Percentiles rank a stretch among this genome's conserved stretches.
Conservation (phyloP, 1,139 yeast species). For the Yamadazyma epiphylla region DNA sequence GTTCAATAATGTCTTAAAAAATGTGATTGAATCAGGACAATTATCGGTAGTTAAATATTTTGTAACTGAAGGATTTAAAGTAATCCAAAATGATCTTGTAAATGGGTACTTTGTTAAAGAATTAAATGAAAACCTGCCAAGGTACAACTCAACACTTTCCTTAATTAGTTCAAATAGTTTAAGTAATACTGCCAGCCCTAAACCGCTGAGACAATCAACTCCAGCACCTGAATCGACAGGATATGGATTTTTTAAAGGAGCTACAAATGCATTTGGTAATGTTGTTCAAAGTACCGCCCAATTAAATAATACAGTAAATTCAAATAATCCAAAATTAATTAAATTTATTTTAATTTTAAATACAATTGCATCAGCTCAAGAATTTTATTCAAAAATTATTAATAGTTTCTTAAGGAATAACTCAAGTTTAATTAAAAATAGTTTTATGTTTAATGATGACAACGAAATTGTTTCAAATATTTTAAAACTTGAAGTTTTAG, state of each 20-base stretch:
- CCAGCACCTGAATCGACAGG: constrained; percentile 27
- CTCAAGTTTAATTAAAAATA: constrained; percentile 27
- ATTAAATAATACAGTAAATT: constrained; percentile 14
- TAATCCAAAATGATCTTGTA: constrained; percentile 34
- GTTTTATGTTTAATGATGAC: constrained; percentile 58
- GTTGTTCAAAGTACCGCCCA: constrained; percentile 34
- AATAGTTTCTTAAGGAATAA: constrained; percentile 27
- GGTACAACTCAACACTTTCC: constrained; percentile 39
- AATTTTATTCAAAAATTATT: constrained; percentile 49
- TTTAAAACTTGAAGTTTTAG: constrained; percentile 33
- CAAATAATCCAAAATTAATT: constrained; percentile 35
- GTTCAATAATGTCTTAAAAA: constrained; percentile 60
- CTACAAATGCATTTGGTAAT: constrained; percentile 44
- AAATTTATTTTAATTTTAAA: constrained; percentile 56
- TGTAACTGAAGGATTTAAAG: constrained; percentile 28
- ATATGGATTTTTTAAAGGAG: constrained; percentile 43
- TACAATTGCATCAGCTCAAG: constrained; percentile 55
- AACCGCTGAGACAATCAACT: constrained; percentile 26
- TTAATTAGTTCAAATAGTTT: constrained; percentile 16
- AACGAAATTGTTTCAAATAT: constrained; percentile 37
- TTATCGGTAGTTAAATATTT: constrained; percentile 50
- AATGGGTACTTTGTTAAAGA: constrained; percentile 45
- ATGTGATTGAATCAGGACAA: constrained; percentile 60
- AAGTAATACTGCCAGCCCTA: constrained; percentile 20
- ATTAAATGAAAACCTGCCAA: constrained; percentile 54